Evolutionary conservation across 257 asterid species (phyloP).

Genomic region (Solanum ahanhuiri): DNA sequence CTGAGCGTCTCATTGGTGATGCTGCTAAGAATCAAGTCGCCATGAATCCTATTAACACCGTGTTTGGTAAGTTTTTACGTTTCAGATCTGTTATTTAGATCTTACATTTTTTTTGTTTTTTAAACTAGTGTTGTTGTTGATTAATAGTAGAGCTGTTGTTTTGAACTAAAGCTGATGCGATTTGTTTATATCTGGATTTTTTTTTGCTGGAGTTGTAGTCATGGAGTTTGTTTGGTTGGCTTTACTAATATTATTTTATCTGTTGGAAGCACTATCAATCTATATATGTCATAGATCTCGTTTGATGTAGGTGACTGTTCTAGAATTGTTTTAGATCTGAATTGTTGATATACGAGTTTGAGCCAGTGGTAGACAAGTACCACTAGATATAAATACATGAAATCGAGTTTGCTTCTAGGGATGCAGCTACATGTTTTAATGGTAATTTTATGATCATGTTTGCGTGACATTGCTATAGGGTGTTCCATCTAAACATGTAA

Average conservation of each 20-base stretch:
- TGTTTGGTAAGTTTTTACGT: constrained; percentile 9
- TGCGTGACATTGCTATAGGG: neutral
- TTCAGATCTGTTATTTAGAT: neutral
- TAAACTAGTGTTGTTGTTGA: neutral
- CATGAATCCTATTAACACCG: constrained; percentile 26
- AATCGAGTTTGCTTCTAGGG: neutral
- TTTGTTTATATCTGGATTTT: neutral
- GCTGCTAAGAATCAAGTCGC: constrained; percentile 36
- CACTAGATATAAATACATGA: neutral
- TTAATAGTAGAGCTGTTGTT: neutral
- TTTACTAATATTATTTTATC: neutral
- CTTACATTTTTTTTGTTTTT: too few species aligned
- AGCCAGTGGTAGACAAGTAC: neutral
- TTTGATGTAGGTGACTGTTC: neutral
- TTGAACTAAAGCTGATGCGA: neutral
- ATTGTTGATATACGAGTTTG: neutral
- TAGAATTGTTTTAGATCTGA: neutral
- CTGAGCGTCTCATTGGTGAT: constrained; percentile 26
- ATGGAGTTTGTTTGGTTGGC: neutral
- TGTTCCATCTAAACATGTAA: neutral
- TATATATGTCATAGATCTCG: neutral
- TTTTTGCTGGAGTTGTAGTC: neutral
- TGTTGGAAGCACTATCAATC: neutral
- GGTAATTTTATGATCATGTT: neutral
- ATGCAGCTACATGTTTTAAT: neutral